Base-by-base conservation (phyloP, 306 rosid genomes). In the Rosa rugosa region DNA sequence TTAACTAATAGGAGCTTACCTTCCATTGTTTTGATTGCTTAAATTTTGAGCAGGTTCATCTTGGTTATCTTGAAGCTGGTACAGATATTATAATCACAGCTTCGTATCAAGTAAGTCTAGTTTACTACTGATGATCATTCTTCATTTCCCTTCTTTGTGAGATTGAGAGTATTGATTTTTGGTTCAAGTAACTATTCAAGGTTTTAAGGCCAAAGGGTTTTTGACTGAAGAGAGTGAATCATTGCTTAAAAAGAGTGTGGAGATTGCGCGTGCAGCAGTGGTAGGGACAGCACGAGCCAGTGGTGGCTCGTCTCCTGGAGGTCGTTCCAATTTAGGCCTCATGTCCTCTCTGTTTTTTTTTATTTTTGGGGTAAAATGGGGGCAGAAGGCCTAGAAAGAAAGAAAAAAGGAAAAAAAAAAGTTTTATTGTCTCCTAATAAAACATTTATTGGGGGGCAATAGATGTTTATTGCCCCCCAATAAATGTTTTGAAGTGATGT, bases 131-230 rank as follows among this genome's bases (percentile, higher is more conserved):
- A 72, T 53, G 49, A 22, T 3, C 46, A 34, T 13, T 34, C 47
- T 10, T 34, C 20, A 3, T 10, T 51, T 50, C 11, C 25, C 6
- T 46, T 50, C 45, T 11, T 18, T 7, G 5, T 62, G 63, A 23
- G 65, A n/a, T 12, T 56, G 59, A 64, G 23, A 31, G 18, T 11
- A 8, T 16, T n/a, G 1, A 25, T 71, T 71, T 5, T 18, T 34
- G 50, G 34, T 75, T 56, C 87, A 94, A 97, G 98, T 97, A 20
- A 94, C 98, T 11, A 57, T 92, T 80, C 97, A 91, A 67, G 97
- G 97, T 10, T 94, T 94, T 67, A 90, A 86, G 81, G 94, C 93
- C 41, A 87, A 86, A 72, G 98, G 98, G 4, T 81, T 82, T 82
- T 85, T 92, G 3, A 87, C 69, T 22, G 92, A 84, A 82, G 91